phyloP scores from a whole-genome alignment of 2,329 filamentous ascomycete species.

The Phoma sp. region DNA sequence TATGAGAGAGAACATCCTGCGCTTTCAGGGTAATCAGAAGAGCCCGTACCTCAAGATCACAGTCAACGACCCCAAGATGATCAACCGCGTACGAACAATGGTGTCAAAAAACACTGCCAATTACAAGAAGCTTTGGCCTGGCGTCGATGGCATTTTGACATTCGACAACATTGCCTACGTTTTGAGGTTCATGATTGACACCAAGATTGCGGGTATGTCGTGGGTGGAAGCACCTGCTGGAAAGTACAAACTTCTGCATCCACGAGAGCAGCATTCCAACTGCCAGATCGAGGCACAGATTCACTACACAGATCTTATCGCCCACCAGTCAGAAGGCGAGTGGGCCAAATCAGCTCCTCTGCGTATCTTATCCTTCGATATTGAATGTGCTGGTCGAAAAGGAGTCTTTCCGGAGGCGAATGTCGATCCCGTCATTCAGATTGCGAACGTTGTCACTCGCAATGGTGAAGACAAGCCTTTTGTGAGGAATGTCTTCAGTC shows the following conservation, averaged over 20 bases:
- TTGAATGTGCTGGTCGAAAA: constrained; percentile 96
- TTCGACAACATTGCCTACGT: constrained; percentile 98
- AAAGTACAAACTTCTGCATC: constrained; percentile 73
- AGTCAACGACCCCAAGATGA: constrained; percentile 85
- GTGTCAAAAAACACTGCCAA: constrained; percentile 82
- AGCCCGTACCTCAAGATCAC: constrained; percentile 93
- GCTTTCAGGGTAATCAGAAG: constrained; percentile 91
- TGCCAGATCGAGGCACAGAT: constrained; percentile 95
- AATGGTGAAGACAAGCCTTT: constrained; percentile 97
- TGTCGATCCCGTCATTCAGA: constrained; percentile 94
- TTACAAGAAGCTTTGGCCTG: constrained; percentile 85
- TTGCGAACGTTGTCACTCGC: constrained; percentile 91
- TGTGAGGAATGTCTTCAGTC: constrained; percentile 92
- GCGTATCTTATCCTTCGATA: constrained; percentile 94
- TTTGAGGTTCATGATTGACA: constrained; percentile 97
- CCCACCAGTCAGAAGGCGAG: constrained; percentile 87
- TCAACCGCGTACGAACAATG: constrained; percentile 73
- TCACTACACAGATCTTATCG: constrained; percentile 80
- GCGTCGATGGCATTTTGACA: constrained; percentile 75
- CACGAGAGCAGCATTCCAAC: constrained; percentile 77
- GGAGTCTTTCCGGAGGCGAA: constrained; percentile 95
- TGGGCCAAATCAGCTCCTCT: constrained; percentile 98
- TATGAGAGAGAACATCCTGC: constrained; percentile 88
- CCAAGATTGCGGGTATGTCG: constrained; percentile 92
- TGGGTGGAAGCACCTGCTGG: constrained; percentile 87